Percentiles rank a stretch among this genome's conserved stretches.
phyloP scores from a whole-genome alignment of 164 flowering plant species.

The Taxillus chinensis region DNA sequence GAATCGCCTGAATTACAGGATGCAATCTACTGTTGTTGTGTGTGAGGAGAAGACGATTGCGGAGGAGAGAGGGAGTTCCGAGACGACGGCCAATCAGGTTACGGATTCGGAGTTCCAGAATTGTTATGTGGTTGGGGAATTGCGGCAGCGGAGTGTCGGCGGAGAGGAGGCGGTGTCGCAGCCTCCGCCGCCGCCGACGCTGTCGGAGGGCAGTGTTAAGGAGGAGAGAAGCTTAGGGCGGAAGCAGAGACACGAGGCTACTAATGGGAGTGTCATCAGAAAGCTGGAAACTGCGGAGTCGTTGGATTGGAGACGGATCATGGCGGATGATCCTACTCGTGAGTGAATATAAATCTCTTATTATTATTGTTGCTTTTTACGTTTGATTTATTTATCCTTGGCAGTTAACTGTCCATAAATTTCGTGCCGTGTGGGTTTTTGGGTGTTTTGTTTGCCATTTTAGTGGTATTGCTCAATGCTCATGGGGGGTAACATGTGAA shows the following conservation, averaged over 20 bases:
- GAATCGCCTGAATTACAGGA: conserved; percentile 9
- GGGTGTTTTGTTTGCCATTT: background rate
- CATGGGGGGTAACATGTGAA: too few relatives aligned
- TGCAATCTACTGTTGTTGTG: conserved; percentile 5
- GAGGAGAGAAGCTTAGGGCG: conserved; percentile 12
- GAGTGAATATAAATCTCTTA: conserved; percentile 14
- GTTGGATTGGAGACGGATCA: conserved; percentile 68
- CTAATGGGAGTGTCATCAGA: conserved; percentile 22
- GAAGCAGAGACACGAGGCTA: conserved; percentile 16
- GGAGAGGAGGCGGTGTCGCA: conserved; percentile 11
- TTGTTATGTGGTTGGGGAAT: conserved; percentile 22
- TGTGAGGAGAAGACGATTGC: conserved; percentile 13
- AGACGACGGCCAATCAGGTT: conserved; percentile 11
- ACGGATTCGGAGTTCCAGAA: conserved; percentile 15
- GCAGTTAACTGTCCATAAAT: too few relatives aligned
- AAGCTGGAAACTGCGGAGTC: conserved; percentile 48
- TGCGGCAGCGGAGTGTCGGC: conserved; percentile 61
- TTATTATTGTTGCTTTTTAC: background rate
- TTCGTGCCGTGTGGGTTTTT: background rate
- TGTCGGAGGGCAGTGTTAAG: conserved; percentile 16
- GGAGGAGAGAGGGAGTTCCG: conserved; percentile 17
- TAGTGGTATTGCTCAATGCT: background rate
- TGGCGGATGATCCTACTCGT: conserved; percentile 60
- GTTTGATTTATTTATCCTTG: background rate
- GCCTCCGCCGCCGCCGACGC: conserved; percentile 5